Conservation (phyloP, 345 rosid genomes). For the Populus nigra region DNA sequence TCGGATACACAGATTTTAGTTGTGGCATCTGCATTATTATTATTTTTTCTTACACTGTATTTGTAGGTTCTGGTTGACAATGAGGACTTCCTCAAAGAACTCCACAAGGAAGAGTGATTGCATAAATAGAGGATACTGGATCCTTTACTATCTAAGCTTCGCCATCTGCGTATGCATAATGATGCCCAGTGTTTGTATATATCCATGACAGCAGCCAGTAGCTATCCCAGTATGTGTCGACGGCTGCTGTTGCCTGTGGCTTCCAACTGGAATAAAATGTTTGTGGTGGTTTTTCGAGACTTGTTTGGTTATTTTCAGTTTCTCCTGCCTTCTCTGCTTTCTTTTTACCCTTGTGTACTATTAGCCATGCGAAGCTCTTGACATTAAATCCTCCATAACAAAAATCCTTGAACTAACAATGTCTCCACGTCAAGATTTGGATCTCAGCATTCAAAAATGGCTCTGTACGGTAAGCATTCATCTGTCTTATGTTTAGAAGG, state of each 20-base stretch:
- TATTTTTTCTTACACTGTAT: not conserved
- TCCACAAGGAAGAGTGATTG: conserved; percentile 31
- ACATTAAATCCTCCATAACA: too few relatives aligned
- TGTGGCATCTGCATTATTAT: not conserved
- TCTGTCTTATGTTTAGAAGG: too few relatives aligned
- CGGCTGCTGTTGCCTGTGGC: not conserved
- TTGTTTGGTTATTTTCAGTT: not conserved
- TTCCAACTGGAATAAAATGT: not conserved
- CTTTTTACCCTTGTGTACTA: too few relatives aligned
- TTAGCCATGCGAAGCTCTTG: too few relatives aligned
- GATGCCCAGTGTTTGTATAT: not conserved
- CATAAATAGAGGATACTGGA: not conserved
- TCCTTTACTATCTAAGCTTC: not conserved
- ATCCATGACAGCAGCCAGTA: not conserved
- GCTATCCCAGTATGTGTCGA: not conserved
- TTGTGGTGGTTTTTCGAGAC: not conserved
- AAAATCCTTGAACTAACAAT: too few relatives aligned
- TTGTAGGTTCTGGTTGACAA: conserved; percentile 89
- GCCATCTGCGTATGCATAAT: conserved; percentile 21
- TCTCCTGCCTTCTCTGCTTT: not conserved
- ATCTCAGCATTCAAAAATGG: too few relatives aligned
- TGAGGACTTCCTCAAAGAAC: conserved; percentile 86
- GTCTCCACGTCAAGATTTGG: too few relatives aligned
- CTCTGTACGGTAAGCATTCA: too few relatives aligned
- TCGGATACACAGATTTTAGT: not conserved